Evolutionary conservation across 1,284 basidiomycete species (phyloP), one percentile per base, ranked within the genome.

Genomic region (Marasmius tenuissimus): DNA sequence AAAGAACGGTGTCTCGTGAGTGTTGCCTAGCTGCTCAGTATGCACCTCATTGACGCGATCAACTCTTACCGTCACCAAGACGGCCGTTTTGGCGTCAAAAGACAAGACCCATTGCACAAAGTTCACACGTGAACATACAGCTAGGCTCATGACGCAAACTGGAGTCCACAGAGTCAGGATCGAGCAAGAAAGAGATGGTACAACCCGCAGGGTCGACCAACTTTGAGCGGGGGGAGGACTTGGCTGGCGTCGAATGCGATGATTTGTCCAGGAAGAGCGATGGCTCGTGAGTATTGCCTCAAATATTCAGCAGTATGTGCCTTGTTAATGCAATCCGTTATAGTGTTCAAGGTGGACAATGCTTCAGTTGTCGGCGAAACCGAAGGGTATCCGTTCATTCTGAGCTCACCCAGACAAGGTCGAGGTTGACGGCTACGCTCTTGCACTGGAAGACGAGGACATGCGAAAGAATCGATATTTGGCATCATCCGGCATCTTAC

Each of bases 251-350:
- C 8, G 93, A 97, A 74, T 94, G 96, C 69, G 97, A 99, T 72
- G 97, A 98, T 71, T 97, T 97, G 1, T 84, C 95, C 11, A 96
- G 97, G 11, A 98, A 96, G 78, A 96, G 97, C 66, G 92, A 98
- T 73, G 97, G 97, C 67, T 88, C 88, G 93, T 96, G 74, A 79
- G 93, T 86, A 27, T 27, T 52, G 39, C 58, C 33, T 58, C 53
- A 39, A 48, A 22, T 38, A 14, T n/a, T 54, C 51, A 60, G 58
- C 64, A 51, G 38, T 16, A 61, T 57, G 54, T 56, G 35, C 22
- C 16, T 56, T 42, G 58, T 35, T 61, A 47, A n/a, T 20, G 63
- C 54, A 62, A 59, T 51, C 48, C 58, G 22, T 56, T 63, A 5
- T 61, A 97, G 95, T 0, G 92, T 98, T 1, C 84, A 94, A 68